Evolutionary conservation across 1,284 basidiomycete genomes (phyloP).

Genomic region (Violaceomyces palustris): DNA sequence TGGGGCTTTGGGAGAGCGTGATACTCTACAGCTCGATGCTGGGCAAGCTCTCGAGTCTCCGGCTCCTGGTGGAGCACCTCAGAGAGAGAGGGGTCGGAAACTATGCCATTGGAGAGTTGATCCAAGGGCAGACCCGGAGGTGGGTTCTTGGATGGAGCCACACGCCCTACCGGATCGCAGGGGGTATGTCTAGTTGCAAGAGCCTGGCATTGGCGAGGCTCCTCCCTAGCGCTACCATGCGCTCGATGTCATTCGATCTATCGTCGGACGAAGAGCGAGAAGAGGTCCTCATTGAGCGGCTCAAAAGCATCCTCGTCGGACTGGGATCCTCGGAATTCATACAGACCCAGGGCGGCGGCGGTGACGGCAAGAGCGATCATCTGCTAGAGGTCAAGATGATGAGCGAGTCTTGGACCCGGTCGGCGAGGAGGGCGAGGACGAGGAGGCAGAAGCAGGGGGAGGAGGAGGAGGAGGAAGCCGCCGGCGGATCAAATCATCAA

Average conservation of each 20-base stretch:
- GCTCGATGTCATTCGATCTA: too few species aligned
- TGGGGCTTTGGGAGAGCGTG: slow-evolving; percentile 22
- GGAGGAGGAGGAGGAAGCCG: not conserved
- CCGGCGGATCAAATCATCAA: not conserved
- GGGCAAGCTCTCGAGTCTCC: slow-evolving; percentile 74
- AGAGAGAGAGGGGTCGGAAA: slow-evolving; percentile 63
- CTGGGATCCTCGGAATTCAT: too few species aligned
- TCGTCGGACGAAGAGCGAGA: too few species aligned
- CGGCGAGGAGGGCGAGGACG: not conserved
- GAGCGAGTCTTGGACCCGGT: not conserved
- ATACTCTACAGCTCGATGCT: slow-evolving; percentile 85
- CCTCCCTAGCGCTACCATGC: too few species aligned
- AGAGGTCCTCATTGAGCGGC: too few species aligned
- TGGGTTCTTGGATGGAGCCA: slow-evolving; percentile 77
- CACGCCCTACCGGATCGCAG: slow-evolving; percentile 54
- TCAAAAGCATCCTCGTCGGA: too few species aligned
- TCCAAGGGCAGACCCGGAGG: slow-evolving; percentile 76
- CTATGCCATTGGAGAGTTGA: slow-evolving; percentile 74
- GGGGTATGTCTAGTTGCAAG: too few species aligned
- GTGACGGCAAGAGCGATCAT: too few species aligned
- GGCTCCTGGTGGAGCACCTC: slow-evolving; percentile 62
- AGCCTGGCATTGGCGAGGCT: too few species aligned
- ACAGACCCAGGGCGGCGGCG: too few species aligned
- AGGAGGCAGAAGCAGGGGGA: not conserved
- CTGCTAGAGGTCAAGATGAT: not conserved